Base-by-base conservation (phyloP, 2,329 filamentous ascomycete species). In the Boeremia lycopersici region DNA sequence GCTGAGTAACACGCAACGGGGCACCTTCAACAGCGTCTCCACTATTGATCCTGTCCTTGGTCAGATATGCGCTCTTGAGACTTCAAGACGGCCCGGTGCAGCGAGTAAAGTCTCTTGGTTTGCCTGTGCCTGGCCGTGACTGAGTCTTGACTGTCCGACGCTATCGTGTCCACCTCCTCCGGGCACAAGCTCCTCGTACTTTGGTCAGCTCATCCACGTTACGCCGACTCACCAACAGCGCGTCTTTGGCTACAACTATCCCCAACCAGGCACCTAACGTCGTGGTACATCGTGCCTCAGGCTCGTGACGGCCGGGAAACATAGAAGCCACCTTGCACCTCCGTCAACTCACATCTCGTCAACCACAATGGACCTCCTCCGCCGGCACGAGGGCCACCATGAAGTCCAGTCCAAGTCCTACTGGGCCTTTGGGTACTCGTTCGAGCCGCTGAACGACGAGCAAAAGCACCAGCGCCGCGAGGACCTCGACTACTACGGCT, bases 401-500 rank as follows among this genome's bases (percentile, higher is more conserved):
- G 64, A 67, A 42, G 63, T 69, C 15, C 57, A 64, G 31, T 61
- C 56, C n/a, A 64, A 65, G 28, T 61, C 57, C 4, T 67, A 69
- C 49, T 66, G 64, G 64, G 64, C 62, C 2, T 62, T 76, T 36
- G 81, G 79, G 13, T 86, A 84, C 67, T 79, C 79, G 26, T 86
- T 86, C 59, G 69, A 82, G 33, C 75, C 76, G n/a, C 74, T 84
- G 25, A 76, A 77, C 11, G 71, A 79, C 12, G 74, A 78, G 25
- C 79, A 85, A 60, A 78, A 80, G 49, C 73, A 80, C 41, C 75
- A 77, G 25, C 78, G 84, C 31, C 77, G 84, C 30, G 73, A 78
- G 23, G 67, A 81, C 23, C 78, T 87, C n/a, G 80, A 85, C 63
- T 73, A 74, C 44, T 83, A 85, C 48, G 84, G 82, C 7, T 70